Evolutionary conservation across 108 stramenopile species (phyloP), one percentile per base, ranked within the genome.

Genomic region (Pseudonitzschia delicatissima): DNA sequence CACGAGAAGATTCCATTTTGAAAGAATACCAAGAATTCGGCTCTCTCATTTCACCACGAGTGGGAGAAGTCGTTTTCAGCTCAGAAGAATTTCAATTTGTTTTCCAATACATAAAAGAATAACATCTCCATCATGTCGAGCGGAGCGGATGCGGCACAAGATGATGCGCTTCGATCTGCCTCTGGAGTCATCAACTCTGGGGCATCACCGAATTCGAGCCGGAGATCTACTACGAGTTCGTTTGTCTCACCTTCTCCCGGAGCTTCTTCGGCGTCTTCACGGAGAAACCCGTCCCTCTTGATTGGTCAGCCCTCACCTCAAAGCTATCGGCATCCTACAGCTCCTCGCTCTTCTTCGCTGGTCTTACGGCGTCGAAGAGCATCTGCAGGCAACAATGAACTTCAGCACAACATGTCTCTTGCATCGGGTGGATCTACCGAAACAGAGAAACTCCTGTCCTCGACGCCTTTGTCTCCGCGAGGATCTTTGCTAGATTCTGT

Each of bases 301-400:
- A 31, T 55, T 29, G 53, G 53, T 4, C 53, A 31, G 53, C 32
- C 53, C 17, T 33, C 53, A 1, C n/a, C 53, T 15, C 32, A 27
- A 8, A 18, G 7, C 6, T 6, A 6, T 51, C 50, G 50, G 0
- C 50, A 51, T 23, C 32, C 31, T 6, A 55, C 34, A 27, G 53
- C 60, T 42, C 60, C 60, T 20, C 60, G 60, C 36, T 42, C 60
- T 33, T 21, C 32, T 18, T 42, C 60, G 60, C 21, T 61, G 36
- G 60, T 61, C 21, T n/a, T 61, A 8, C 60, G 60, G n/a, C 60
- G 60, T 15, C 39, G 60, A 6, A 37, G 60, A 20, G 37, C 34
- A 5, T 23, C 37, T 11, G 37, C 28, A 33, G 26, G 26, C 17
- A 34, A 55, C 32, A 0, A 0, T 23, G 53, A 51, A 3, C 23